Base-by-base conservation (phyloP, 768 basidiomycete genomes). In the Lenzites betulinus region DNA sequence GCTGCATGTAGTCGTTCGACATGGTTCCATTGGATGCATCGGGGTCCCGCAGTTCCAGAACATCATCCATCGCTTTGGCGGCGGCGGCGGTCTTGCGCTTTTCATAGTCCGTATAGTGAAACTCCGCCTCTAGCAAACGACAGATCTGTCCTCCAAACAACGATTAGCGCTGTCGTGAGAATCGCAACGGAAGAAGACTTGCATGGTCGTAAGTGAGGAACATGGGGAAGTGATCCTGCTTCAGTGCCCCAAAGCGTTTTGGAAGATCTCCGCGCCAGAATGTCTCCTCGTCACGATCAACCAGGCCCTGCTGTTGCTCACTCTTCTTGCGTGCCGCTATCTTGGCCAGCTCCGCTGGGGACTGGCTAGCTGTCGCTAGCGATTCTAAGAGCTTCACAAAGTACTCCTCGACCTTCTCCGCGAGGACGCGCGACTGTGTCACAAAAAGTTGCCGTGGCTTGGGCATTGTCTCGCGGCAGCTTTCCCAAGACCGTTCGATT, bases 391-490 rank as follows among this genome's bases (percentile, higher is more conserved):
- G 71, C 63, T 82, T 82, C 7, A 64, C 56, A 64, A 85, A 92
- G 67, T 88, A 85, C 44, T 86, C 83, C 62, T 86, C 78, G 16
- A 91, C 89, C 63, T 87, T 88, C n/a, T 73, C 75, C 0, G 87
- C 87, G 3, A 91, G 78, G n/a, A 85, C 76, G 16, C 78, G 78
- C 2, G 89, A 90, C 66, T 88, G 85, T 0, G 89, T 90, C 1
- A 91, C 82, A 59, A 91, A 91, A 11, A 91, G 69, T 64, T 91
- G 89, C 11, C 87, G 79, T 2, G 86, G 84, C 65, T 81, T 49
- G 0, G 74, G 68, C 41, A 77, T 70, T 3, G 71, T 63, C n/a
- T 70, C 74, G 13, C 70, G 70, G 28, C 74, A 70, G 26, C 76
- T 61, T 36, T 81, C 71, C 73, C 80, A 86, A 2, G 81, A 77